Evolutionary conservation across 192 early-diverging fungal genomes (phyloP), one percentile per base, ranked within the genome.

Genomic region (Coemansia sp.): DNA sequence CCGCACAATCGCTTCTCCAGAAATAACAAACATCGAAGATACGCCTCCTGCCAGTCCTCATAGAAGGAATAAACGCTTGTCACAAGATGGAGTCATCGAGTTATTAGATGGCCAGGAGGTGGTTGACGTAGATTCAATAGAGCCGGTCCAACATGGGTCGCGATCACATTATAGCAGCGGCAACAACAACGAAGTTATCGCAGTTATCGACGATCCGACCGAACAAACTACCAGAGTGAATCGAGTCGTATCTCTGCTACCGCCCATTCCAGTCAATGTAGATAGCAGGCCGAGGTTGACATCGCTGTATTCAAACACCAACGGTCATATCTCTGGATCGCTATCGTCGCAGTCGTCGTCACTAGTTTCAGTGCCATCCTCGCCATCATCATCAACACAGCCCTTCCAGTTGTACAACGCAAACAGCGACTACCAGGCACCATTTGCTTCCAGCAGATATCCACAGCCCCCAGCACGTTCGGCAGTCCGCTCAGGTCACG

Each of bases 251-350:
- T 9, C 18, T 7, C 44, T 46, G 8, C 44, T 46, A 9, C 18
- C 18, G 15, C 44, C 21, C 44, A 30, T 30, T 30, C 27, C 27
- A 30, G 7, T 7, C 27, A 30, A 30, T 30, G 27, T 7, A 30
- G 27, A 30, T 7, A 30, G 27, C 27, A 30, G 27, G 27, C 27
- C 22, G 13, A 22, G 48, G 12, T n/a, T 50, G 22, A 25, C 14
- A 8, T 50, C 48, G 11, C 23, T 50, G 3, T 55, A 55, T 21
- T 42, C 53, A n/a, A 55, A 43, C 22, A 43, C 25, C 10, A 50
- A n/a, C 23, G 48, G 48, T 7, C 13, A 24, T 10, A 23, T 50
- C 12, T 19, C 48, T 8, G 48, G 48, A 30, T 7, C 22, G 13
- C 7, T n/a, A 23, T 5, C 48, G 23, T 9, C 11, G 8, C 44